A percentile compares a stretch with the other conserved stretches of the same genome.
These are phyloP conservation scores for Trichoderma sp. DNA, from an alignment of 2,329 filamentous ascomycete genomes.

Conservation along the genomic window DNA sequence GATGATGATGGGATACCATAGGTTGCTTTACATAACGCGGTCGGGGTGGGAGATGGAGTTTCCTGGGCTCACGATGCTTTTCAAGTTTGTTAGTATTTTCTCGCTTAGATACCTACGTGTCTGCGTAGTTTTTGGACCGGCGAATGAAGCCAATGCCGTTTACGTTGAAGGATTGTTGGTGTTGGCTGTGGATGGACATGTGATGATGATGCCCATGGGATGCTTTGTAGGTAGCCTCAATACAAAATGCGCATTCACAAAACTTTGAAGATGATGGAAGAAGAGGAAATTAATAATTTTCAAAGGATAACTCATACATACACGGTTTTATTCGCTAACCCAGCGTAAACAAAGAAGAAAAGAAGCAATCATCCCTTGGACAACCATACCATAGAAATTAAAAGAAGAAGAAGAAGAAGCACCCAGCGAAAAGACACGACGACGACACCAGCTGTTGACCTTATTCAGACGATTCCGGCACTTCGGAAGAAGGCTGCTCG, in stretches of 20 bases:
- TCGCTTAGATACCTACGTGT: conserved; percentile 9
- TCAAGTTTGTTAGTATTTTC: background rate
- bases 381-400: background rate
- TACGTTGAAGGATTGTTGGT: background rate
- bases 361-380: background rate
- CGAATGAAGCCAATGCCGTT: background rate
- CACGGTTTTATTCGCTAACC: conserved; percentile 8
- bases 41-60: conserved; percentile 7
- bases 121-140: background rate
- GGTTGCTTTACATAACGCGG: background rate
- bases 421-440: background rate
- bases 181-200: background rate
- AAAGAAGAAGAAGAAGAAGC: background rate
- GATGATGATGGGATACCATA: conserved; percentile 16
- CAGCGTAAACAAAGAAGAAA: background rate
- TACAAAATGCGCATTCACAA: background rate
- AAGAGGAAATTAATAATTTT: background rate
- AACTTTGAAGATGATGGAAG: background rate
- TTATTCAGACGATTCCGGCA: background rate
- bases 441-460: background rate
- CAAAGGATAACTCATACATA: background rate
- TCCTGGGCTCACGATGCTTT: conserved; percentile 4
- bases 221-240: background rate
- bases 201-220: background rate
- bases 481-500: background rate